phyloP scores from a whole-genome alignment of 371 early-diverging fungal genomes.

The Rhizopus arrhizus region DNA sequence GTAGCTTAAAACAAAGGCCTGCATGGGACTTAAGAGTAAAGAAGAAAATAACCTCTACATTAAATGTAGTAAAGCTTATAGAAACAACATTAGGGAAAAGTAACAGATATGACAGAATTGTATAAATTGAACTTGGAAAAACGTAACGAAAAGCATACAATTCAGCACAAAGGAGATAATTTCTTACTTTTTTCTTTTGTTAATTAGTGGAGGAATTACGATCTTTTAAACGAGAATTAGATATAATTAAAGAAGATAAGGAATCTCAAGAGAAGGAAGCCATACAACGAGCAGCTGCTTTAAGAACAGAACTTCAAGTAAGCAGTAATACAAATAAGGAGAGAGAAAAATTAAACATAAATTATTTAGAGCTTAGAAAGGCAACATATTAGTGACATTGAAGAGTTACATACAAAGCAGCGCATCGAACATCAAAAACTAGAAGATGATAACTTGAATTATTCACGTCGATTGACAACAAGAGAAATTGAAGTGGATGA shows the following conservation, averaged over 20 bases:
- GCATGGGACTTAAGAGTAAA: conserved; percentile 50
- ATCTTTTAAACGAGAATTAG: conserved; percentile 30
- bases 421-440: conserved; percentile 38
- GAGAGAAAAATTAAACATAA: conserved; percentile 1
- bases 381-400: conserved; percentile 27
- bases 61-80: background rate
- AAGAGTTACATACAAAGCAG: conserved; percentile 34
- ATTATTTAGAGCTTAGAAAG: conserved; percentile 16
- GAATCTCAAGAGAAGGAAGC: conserved; percentile 37
- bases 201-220: conserved; percentile 30
- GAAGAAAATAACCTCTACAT: background rate
- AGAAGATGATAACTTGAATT: conserved; percentile 37
- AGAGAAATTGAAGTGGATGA: conserved; percentile 34
- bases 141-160: conserved; percentile 19
- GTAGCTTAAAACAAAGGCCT: conserved; percentile 33
- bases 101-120: conserved; percentile 38
- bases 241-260: conserved; percentile 30
- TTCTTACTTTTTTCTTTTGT: background rate
- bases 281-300: conserved; percentile 26
- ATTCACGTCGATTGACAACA: conserved; percentile 25
- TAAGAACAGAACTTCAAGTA: conserved; percentile 36
- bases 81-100: conserved; percentile 31
- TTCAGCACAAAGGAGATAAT: background rate
- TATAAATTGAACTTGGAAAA: conserved; percentile 28
- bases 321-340: background rate